Base-by-base conservation (phyloP, 2,329 filamentous ascomycete species). In the Fonsecaea erecta region DNA sequence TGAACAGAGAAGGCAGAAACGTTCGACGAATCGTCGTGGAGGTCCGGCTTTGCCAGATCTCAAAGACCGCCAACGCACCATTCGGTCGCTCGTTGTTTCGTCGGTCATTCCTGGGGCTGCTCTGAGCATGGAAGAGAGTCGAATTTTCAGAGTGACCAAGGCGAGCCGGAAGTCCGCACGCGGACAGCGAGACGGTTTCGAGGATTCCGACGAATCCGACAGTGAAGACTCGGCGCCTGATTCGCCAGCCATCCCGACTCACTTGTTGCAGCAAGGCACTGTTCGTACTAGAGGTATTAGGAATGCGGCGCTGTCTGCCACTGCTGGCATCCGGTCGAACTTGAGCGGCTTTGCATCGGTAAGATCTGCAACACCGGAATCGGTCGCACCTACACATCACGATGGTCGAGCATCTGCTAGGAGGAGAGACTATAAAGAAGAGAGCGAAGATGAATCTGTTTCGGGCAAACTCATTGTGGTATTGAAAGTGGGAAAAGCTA, bases 11-110 rank as follows among this genome's bases (percentile, higher is more conserved):
- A 87, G 93, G 58, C 93, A 98, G 79, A 99, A 99, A 81, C 88
- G 95, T 54, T 97, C 95, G 6, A 91, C 97, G 72, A 98, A 97
- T 76, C 86, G 95, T 68, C 88, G 95, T 73, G 95, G 95, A 69
- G 95, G 95, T 0, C 95, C 95, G 5, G 90, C 92, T 65, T 82
- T 99, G 46, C 95, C 95, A n/a, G 95, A 99, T 79, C 87, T 99
- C 64, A 97, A 96, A 76, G 95, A 99, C 73, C 87, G 93, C 61
- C 94, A 95, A 78, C 88, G 94, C 58, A 98, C 95, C 0, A 94
- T 98, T 63, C 88, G 95, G 53, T 97, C 94, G 0, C 84, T 97
- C 71, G 86, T 98, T 59, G 92, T 99, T 1, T 97, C 94, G 9
- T 93, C 92, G 2, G 93, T 96, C 21, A 86, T 99, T 64, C 95